Conservation (phyloP, 768 basidiomycete species). For the Clathrus columnatus region DNA sequence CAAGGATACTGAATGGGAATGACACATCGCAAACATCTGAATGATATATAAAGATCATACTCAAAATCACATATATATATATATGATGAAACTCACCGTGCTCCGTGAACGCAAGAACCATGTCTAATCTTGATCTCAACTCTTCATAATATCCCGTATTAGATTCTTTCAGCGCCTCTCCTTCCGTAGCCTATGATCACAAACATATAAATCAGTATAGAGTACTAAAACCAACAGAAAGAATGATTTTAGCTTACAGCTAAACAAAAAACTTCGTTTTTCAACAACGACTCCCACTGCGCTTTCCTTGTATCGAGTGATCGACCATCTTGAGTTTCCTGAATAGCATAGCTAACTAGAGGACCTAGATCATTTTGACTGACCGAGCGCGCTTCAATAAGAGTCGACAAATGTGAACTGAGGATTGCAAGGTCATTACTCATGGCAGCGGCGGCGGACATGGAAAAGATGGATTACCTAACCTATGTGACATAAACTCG, state of each 20-base stretch:
- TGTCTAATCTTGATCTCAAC: slow-evolving; percentile 56
- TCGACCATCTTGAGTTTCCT: slow-evolving; percentile 3
- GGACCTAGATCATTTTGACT: slow-evolving; percentile 5
- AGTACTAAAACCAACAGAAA: not conserved
- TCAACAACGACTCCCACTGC: slow-evolving; percentile 68
- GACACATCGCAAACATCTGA: slow-evolving; percentile 70
- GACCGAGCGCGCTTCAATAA: slow-evolving; percentile 10
- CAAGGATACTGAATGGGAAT: slow-evolving; percentile 65
- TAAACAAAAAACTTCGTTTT: slow-evolving; percentile 60
- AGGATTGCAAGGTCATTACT: slow-evolving; percentile 10
- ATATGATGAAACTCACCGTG: slow-evolving; percentile 39
- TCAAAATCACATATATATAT: not conserved
- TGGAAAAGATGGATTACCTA: too few relatives aligned
- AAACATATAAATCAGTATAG: not conserved
- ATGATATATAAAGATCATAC: slow-evolving; percentile 20
- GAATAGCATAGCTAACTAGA: slow-evolving; percentile 7
- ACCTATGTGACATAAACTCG: too few relatives aligned
- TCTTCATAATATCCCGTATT: slow-evolving; percentile 51
- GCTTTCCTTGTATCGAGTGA: slow-evolving; percentile 50
- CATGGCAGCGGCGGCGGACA: not conserved
- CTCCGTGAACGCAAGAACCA: slow-evolving; percentile 70
- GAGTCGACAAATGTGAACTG: slow-evolving; percentile 9
- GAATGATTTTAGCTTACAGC: slow-evolving; percentile 36
- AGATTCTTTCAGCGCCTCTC: slow-evolving; percentile 46
- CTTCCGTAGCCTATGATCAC: slow-evolving; percentile 51